A percentile compares a stretch with the other conserved stretches of the same genome.
phyloP scores from a whole-genome alignment of 2,329 filamentous ascomycete genomes.

The Aspergillus eucalypticola region DNA sequence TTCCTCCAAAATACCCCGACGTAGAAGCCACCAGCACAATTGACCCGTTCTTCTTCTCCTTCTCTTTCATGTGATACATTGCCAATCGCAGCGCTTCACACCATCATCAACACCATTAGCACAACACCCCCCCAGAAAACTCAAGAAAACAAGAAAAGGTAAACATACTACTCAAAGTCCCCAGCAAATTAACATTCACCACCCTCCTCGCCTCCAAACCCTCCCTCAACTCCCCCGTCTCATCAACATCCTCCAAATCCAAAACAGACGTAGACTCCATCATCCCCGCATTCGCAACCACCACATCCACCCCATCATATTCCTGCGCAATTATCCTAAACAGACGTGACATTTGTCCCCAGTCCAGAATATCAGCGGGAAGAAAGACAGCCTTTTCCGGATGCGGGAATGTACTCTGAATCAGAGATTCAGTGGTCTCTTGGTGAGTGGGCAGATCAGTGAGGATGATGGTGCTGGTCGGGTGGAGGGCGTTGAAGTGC shows the following conservation, averaged over 20 bases:
- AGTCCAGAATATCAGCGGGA: constrained; percentile 39
- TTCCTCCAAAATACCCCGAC: constrained; percentile 48
- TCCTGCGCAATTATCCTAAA: constrained; percentile 34
- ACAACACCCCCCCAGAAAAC: not conserved
- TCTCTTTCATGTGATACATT: constrained; percentile 28
- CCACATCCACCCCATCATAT: constrained; percentile 43
- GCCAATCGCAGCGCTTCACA: constrained; percentile 35
- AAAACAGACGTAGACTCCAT: constrained; percentile 32
- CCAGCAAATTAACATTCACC: constrained; percentile 48
- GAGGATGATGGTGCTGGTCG: constrained; percentile 42
- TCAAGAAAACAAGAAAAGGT: not conserved
- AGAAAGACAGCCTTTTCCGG: constrained; percentile 31
- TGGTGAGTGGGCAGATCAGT: constrained; percentile 28
- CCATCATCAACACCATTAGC: not conserved
- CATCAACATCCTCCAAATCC: constrained; percentile 28
- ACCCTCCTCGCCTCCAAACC: constrained; percentile 30
- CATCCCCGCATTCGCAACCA: constrained; percentile 47
- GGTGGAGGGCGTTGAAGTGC: constrained; percentile 30
- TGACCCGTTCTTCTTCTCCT: constrained; percentile 32
- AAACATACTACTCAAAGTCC: constrained; percentile 46
- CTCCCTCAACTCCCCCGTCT: constrained; percentile 21
- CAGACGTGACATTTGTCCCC: constrained; percentile 37
- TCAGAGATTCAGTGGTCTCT: constrained; percentile 3
- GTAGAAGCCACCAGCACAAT: constrained; percentile 46
- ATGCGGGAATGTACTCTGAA: constrained; percentile 6